Base-by-base conservation (phyloP, 306 rosid species). In the Oemleria cerasiformis region DNA sequence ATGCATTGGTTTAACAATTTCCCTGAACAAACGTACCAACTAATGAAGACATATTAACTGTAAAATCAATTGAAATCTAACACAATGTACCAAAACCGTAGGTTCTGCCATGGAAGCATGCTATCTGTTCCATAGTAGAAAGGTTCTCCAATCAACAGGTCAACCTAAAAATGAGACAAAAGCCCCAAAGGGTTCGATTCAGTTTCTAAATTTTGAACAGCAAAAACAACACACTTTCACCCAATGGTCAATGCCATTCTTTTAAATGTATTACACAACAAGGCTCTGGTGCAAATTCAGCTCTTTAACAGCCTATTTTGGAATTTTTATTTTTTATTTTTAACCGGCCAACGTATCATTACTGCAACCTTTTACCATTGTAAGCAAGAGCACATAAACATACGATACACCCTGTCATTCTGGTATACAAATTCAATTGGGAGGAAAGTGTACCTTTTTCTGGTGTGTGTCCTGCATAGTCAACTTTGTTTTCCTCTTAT, bases 101-200 rank as follows among this genome's bases (percentile, higher is more conserved):
- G 87, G 84, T 88, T 88, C 75, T 87, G 91, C 98, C 98, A 93
- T 34, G 98, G 98, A 80, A 94, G 97, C 85, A 79, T 80, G 75
- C 82, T 77, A 56, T 94, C 94, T 36, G 76, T 86, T 78, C 97
- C 97, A 55, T 50, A 81, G 72, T 94, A 91, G 82, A 86, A 93
- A 71, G 98, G 98, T 82, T 93, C 98, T 38, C 87, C 96, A 40
- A 93, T 76, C 76, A 93, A 81, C 67, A 93, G 83, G 80, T 87
- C 92, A 79, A 85, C 89, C 98, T 93, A 65, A 75, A 83, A 54
- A 79, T 41, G 8, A 41, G 77, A 67, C 39, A 73, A 50, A 73
- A 19, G 50, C 65, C 56, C 67, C 72, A 56, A 30, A 51, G 53
- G 57, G 56, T 9, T n/a, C 47, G 43, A 65, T 36, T 71, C 56